Evolutionary conservation across 2,329 filamentous ascomycete genomes (phyloP).

Genomic region (Colletotrichum sp.): DNA sequence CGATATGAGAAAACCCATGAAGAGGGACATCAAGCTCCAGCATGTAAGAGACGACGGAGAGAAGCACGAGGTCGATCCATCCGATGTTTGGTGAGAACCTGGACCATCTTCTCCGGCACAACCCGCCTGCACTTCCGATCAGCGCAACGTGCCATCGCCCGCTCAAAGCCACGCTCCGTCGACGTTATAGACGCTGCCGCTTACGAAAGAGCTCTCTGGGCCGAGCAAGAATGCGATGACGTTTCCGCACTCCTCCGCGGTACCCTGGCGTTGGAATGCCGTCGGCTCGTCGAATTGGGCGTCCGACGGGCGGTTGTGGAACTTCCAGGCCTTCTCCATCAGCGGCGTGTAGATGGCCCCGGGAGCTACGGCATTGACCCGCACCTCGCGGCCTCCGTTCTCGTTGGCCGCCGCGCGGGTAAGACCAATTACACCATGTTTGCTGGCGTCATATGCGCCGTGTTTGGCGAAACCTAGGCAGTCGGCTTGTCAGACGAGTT

Average conservation of each 20-base stretch:
- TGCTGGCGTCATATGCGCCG: slow-evolving; percentile 43
- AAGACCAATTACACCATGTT: slow-evolving; percentile 41
- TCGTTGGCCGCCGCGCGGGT: slow-evolving; percentile 42
- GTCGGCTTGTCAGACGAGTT: not conserved
- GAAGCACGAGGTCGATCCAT: slow-evolving; percentile 76
- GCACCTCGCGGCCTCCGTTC: slow-evolving; percentile 46
- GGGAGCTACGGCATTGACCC: slow-evolving; percentile 51
- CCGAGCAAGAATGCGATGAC: slow-evolving; percentile 54
- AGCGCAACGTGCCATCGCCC: not conserved
- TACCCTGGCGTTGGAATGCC: slow-evolving; percentile 48
- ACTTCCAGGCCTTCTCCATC: slow-evolving; percentile 48
- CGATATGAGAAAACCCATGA: slow-evolving; percentile 94
- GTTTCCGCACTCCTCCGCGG: slow-evolving; percentile 50
- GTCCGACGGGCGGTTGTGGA: slow-evolving; percentile 32
- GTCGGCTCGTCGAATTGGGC: slow-evolving; percentile 47
- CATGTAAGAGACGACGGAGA: slow-evolving; percentile 85
- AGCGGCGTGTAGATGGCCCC: slow-evolving; percentile 54
- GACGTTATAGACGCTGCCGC: slow-evolving; percentile 49
- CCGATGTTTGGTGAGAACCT: slow-evolving; percentile 77
- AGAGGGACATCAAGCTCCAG: slow-evolving; percentile 75
- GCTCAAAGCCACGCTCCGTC: slow-evolving; percentile 47
- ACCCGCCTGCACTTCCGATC: not conserved
- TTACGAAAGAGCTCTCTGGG: slow-evolving; percentile 51
- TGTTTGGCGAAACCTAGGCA: slow-evolving; percentile 34
- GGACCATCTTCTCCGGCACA: not conserved